Evolutionary conservation across 2,329 filamentous ascomycete genomes (phyloP).

Genomic region (Leptographium radiaticola): DNA sequence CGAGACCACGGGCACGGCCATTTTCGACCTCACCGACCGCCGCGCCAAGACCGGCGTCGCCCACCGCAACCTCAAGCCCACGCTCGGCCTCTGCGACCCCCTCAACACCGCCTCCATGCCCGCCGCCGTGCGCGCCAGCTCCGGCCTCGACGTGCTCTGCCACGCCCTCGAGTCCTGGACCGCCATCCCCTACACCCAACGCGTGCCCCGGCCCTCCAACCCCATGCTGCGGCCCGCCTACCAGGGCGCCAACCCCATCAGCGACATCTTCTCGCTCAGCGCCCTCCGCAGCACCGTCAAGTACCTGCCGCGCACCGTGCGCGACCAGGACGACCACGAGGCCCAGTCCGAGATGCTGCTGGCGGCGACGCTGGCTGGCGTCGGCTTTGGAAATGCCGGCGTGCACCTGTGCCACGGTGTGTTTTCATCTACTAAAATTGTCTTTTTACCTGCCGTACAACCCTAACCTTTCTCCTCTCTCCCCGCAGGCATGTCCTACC

Average conservation of each 20-base stretch:
- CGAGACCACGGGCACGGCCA: conserved; percentile 94
- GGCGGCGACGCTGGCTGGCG: conserved; percentile 82
- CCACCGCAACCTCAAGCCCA: conserved; percentile 90
- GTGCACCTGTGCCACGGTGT: conserved; percentile 63
- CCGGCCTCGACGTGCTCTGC: conserved; percentile 88
- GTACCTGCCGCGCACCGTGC: conserved; percentile 79
- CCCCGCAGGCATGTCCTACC: conserved; percentile 75
- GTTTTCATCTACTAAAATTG: no score
- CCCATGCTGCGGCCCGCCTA: conserved; percentile 88
- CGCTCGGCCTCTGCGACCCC: conserved; percentile 72
- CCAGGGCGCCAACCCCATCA: conserved; percentile 94
- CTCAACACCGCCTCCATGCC: conserved; percentile 96
- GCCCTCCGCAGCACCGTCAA: conserved; percentile 75
- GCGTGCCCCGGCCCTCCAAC: conserved; percentile 71
- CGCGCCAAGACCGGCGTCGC: conserved; percentile 93
- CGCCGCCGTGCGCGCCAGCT: conserved; percentile 78
- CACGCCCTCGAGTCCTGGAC: conserved; percentile 96
- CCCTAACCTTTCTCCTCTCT: neutral
- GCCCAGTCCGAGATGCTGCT: conserved; percentile 94
- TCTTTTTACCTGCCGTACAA: no score
- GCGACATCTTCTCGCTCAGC: conserved; percentile 87
- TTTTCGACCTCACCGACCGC: conserved; percentile 86
- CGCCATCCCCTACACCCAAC: conserved; percentile 85
- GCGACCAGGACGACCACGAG: conserved; percentile 79
- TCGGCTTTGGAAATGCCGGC: conserved; percentile 94